phyloP scores from a whole-genome alignment of 2,329 filamentous ascomycete species.

The Volutella citrinella region DNA sequence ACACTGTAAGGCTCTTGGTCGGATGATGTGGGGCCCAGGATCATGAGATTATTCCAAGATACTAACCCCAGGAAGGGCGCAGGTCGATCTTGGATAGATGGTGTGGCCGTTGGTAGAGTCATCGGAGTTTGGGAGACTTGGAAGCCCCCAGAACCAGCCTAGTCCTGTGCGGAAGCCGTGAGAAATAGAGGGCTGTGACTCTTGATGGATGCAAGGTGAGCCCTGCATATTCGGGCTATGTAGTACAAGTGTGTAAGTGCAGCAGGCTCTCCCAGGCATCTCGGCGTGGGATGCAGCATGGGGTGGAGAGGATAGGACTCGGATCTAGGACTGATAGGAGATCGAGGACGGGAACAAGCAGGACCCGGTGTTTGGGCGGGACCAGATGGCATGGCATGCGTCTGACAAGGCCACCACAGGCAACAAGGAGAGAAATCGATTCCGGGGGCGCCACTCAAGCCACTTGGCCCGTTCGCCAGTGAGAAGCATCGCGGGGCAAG shows the following conservation, averaged over 20 bases:
- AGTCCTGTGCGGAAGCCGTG: too few relatives aligned
- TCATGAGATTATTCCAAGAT: conserved; percentile 28
- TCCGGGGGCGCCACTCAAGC: conserved; percentile 20
- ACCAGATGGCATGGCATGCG: conserved; percentile 15
- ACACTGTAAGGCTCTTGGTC: conserved; percentile 17
- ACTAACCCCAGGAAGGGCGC: conserved; percentile 18
- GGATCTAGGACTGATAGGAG: too few relatives aligned
- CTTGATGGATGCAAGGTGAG: too few relatives aligned
- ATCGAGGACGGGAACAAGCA: conserved; percentile 9
- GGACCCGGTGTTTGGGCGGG: conserved; percentile 15
- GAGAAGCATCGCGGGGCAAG: conserved; percentile 6
- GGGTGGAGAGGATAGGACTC: too few relatives aligned
- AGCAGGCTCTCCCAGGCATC: too few relatives aligned
- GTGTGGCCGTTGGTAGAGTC: conserved; percentile 20
- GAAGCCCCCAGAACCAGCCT: too few relatives aligned
- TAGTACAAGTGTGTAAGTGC: too few relatives aligned
- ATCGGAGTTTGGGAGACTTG: too few relatives aligned
- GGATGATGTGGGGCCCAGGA: conserved; percentile 29
- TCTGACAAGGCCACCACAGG: conserved; percentile 20
- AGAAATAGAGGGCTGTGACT: too few relatives aligned
- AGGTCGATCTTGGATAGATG: conserved; percentile 22
- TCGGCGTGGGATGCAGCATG: too few relatives aligned
- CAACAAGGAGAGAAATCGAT: conserved; percentile 13
- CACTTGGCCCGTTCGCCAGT: conserved; percentile 8
- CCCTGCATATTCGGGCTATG: too few relatives aligned